Base-by-base conservation (phyloP, 1,284 basidiomycete genomes). In the Ustilago nuda region DNA sequence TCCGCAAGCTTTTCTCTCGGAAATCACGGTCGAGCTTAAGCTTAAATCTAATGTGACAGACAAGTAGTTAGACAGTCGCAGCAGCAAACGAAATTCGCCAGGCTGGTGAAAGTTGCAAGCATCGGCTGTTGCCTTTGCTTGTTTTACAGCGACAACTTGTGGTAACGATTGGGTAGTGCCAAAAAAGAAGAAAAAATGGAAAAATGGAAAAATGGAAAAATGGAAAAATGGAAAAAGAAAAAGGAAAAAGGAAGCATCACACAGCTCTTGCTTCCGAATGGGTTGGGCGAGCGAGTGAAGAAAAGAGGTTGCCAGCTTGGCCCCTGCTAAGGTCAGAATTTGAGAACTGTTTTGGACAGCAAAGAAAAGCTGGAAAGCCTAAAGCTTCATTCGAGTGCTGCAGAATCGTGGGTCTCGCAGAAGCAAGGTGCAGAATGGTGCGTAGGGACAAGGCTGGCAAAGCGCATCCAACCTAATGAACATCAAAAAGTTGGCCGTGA, bases 321-420 rank as follows among this genome's bases (percentile, higher is more conserved):
- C 13, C 7, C 17, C 39, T 41, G 39, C 39, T 15, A 7, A 6
- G 39, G 12, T 41, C 39, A 41, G n/a, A 19, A 23, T 23, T 19
- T 19, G 43, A 45, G n/a, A 15, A 8, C 3, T 9, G 30, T n/a
- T 17, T 33, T 27, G 23, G 36, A 32, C 19, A 23, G 23, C 27
- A 7, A 52, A 32, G 17, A 45, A n/a, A 41, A 6, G n/a, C 17
- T 55, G 11, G 4, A 43, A 60, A 58, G 23, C 50, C 58, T 23
- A 52, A 36, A 52, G 15, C 50, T 60, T 60, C 50, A 59, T 60
- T 36, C 43, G 36, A 27, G 3, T 17, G 8, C 35, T 56, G 56
- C 43, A 46, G n/a, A 45, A 46, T 32, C 19, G 30, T 48, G 33
- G 61, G 39, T 19, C 53, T 43, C 13, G 17, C 41, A 17, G 30